Conservation (phyloP, 176 grass and related monocot species). For the Thinopyrum elongatum region DNA sequence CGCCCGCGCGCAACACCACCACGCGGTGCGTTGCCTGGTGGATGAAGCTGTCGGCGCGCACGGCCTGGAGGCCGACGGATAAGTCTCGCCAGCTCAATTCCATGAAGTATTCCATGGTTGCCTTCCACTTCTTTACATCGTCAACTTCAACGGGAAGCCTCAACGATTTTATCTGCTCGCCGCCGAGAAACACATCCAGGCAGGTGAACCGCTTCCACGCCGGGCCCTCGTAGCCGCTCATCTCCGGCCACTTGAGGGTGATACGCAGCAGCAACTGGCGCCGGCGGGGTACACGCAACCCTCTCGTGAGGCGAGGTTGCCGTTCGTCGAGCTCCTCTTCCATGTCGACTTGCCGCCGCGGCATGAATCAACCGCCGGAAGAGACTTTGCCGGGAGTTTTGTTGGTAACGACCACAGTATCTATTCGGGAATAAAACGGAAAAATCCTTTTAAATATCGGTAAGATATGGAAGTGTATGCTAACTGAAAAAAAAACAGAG, state of each 20-base stretch:
- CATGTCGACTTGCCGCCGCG: background rate
- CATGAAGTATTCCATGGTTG: background rate
- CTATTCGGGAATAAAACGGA: no score
- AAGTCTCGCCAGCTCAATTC: background rate
- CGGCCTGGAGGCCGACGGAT: conserved; percentile 9
- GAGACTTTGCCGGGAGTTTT: background rate
- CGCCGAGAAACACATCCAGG: background rate
- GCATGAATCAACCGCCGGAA: background rate
- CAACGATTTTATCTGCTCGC: background rate
- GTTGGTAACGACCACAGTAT: background rate
- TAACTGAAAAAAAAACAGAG: no score
- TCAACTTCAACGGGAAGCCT: background rate
- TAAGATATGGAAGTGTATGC: no score
- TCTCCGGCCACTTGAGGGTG: background rate
- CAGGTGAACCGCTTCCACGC: background rate
- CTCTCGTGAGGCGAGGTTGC: background rate
- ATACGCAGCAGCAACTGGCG: background rate
- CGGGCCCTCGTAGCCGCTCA: background rate
- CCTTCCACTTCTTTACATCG: background rate
- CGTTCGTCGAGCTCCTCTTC: background rate
- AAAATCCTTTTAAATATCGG: no score
- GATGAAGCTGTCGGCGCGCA: background rate
- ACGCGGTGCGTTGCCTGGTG: background rate
- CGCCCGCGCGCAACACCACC: background rate
- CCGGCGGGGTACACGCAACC: background rate